Percentiles rank a stretch among this genome's conserved stretches.
phyloP scores from a whole-genome alignment of 2,329 filamentous ascomycete genomes.

The Microdochium paspali region DNA sequence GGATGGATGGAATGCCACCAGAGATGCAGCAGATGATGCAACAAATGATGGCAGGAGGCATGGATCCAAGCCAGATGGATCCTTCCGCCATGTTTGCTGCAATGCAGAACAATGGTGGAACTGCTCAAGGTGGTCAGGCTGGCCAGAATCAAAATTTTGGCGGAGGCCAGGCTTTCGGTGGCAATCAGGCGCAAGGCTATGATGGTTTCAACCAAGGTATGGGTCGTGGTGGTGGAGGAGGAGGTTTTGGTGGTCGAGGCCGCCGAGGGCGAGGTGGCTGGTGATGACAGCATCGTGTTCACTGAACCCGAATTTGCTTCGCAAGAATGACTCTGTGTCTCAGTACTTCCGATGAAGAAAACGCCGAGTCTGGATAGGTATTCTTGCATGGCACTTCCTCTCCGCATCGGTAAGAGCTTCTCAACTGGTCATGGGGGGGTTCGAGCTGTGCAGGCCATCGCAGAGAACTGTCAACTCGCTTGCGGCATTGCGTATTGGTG shows the following conservation, averaged over 20 bases:
- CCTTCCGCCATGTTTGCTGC: conserved; percentile 49
- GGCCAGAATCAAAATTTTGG: conserved; percentile 40
- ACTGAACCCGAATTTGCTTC: too few species aligned
- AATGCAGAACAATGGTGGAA: conserved; percentile 39
- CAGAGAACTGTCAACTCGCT: too few species aligned
- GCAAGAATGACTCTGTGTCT: too few species aligned
- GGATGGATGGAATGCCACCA: conserved; percentile 54
- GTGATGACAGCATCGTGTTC: not conserved
- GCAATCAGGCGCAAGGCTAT: conserved; percentile 41
- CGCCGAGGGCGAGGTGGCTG: conserved; percentile 4
- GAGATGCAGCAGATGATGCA: conserved; percentile 64
- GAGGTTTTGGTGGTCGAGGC: conserved; percentile 5
- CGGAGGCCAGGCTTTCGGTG: conserved; percentile 35
- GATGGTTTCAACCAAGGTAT: conserved; percentile 22
- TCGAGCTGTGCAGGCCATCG: too few species aligned
- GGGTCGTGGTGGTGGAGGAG: conserved; percentile 16
- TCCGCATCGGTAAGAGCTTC: too few species aligned
- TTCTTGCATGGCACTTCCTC: too few species aligned
- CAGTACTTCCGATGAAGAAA: too few species aligned
- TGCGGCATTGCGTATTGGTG: too few species aligned
- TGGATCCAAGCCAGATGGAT: conserved; percentile 60
- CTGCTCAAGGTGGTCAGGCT: conserved; percentile 30
- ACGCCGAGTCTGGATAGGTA: too few species aligned
- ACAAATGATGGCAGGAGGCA: conserved; percentile 57
- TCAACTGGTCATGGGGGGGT: too few species aligned